Evolutionary conservation across 2,329 filamentous ascomycete species (phyloP).

Genomic region (Pseudocercospora macadamiae): DNA sequence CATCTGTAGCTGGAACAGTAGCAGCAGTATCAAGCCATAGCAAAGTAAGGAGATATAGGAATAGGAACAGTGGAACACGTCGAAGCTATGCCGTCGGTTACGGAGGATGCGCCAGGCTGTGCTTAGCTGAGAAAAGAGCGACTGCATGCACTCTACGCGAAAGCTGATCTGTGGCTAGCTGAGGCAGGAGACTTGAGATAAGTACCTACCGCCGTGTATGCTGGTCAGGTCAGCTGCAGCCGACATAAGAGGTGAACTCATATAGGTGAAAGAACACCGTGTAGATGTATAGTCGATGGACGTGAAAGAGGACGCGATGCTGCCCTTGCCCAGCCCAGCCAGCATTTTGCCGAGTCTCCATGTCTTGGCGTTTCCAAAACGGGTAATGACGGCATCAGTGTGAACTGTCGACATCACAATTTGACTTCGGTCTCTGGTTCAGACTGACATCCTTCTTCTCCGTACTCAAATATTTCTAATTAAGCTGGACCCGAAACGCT

Average conservation of each 20-base stretch:
- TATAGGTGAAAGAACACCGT: neutral
- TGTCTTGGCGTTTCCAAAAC: neutral
- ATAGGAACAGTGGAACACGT: neutral
- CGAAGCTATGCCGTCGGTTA: neutral
- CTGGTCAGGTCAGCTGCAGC: too few species aligned
- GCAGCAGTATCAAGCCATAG: slow-evolving; percentile 4
- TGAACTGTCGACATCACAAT: too few species aligned
- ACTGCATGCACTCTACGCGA: too few species aligned
- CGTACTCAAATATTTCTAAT: too few species aligned
- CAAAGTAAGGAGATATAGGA: neutral
- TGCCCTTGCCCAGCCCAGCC: too few species aligned
- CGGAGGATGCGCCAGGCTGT: slow-evolving; percentile 6
- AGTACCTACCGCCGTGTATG: neutral
- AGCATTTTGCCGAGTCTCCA: too few species aligned
- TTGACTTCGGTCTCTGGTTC: too few species aligned
- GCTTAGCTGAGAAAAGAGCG: slow-evolving; percentile 3
- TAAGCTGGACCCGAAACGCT: too few species aligned
- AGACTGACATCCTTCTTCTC: too few species aligned
- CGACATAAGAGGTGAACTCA: too few species aligned
- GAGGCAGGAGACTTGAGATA: neutral
- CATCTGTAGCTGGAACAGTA: slow-evolving; percentile 22
- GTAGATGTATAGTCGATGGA: too few species aligned
- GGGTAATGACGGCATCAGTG: neutral
- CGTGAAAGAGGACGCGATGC: too few species aligned
- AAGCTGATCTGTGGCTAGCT: neutral